Evolutionary conservation across 192 early-diverging fungal species (phyloP).

Genomic region (Dissophora ornata): DNA sequence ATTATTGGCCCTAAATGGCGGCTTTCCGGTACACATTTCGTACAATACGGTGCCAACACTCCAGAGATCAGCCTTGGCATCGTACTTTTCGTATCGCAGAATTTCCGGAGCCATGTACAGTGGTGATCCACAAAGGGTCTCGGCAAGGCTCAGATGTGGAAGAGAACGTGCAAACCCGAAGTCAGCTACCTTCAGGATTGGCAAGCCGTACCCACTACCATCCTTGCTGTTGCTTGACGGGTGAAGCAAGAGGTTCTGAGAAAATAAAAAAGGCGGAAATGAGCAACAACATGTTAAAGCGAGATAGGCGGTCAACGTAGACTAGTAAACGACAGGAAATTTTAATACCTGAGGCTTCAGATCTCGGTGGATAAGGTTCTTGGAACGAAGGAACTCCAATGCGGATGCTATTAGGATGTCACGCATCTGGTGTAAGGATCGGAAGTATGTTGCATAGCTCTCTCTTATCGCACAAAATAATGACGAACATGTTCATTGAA

Average conservation of each 20-base stretch:
- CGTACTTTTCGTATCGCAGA: constrained; percentile 90
- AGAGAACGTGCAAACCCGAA: constrained; percentile 97
- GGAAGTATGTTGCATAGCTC: neutral
- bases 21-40: constrained; percentile 91
- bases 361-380: constrained; percentile 94
- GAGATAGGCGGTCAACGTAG: too few relatives aligned
- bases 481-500: neutral
- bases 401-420: constrained; percentile 70
- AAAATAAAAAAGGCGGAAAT: constrained; percentile 1
- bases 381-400: constrained; percentile 86
- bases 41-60: constrained; percentile 94
- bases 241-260: constrained; percentile 83
- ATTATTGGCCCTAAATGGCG: constrained; percentile 93
- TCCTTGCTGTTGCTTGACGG: constrained; percentile 63
- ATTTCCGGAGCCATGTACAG: constrained; percentile 96
- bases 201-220: constrained; percentile 68
- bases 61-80: constrained; percentile 97
- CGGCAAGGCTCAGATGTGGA: constrained; percentile 85
- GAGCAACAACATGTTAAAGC: too few relatives aligned
- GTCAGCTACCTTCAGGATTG: constrained; percentile 93
- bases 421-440: neutral
- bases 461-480: neutral
- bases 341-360: constrained; percentile 94
- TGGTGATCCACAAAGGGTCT: constrained; percentile 96
- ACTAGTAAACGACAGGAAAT: too few relatives aligned